Conservation (phyloP, 192 early-diverging fungal species). For the Gaertneriomyces sp. region DNA sequence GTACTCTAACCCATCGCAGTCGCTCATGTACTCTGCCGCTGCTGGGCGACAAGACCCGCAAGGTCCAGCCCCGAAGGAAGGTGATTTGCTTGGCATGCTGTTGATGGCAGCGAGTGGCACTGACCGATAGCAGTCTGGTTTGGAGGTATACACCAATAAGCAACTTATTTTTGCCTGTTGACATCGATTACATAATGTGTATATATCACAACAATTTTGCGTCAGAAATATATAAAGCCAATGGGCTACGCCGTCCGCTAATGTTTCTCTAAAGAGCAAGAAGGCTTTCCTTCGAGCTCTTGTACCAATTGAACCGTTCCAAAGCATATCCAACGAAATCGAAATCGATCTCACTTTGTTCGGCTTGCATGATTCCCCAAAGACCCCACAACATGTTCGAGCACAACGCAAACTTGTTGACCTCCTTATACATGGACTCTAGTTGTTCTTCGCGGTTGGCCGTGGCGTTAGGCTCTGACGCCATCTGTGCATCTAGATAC, state of each 20-base stretch:
- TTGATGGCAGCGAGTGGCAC: conserved; percentile 16
- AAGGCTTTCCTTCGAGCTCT: background rate
- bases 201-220: too few species aligned
- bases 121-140: background rate
- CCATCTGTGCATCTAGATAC: conserved; percentile 48
- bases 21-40: conserved; percentile 1
- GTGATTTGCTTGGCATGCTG: conserved; percentile 23
- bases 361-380: conserved; percentile 60
- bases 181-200: too few species aligned
- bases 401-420: conserved; percentile 70
- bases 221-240: too few species aligned
- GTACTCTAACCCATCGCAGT: background rate
- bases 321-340: conserved; percentile 85
- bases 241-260: too few species aligned
- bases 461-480: conserved; percentile 27
- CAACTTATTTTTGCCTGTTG: background rate
- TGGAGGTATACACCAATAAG: background rate
- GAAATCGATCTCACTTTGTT: conserved; percentile 85
- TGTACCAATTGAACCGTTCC: conserved; percentile 72
- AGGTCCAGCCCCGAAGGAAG: background rate
- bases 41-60: background rate
- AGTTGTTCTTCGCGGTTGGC: background rate
- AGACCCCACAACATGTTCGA: conserved; percentile 83
- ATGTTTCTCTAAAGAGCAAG: background rate
- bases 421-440: conserved; percentile 60